Evolutionary conservation across 257 asterid genomes (phyloP).

Genomic region (Haberlea rhodopensis): DNA sequence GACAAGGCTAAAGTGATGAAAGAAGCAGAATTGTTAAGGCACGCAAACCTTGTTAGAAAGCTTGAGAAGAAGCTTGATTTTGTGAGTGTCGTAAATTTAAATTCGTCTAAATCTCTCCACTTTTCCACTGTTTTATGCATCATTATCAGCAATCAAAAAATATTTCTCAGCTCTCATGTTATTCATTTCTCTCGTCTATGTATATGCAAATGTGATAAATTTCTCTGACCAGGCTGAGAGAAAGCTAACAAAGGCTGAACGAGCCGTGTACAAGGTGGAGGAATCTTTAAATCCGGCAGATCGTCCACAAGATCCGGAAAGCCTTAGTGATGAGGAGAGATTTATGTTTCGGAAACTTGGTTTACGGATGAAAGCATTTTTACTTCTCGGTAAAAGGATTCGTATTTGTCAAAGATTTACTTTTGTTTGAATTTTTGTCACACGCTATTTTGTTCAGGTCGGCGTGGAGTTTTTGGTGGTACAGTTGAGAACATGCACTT

Average conservation of each 20-base stretch:
- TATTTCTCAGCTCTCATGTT: background rate
- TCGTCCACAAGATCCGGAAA: conserved; percentile 55
- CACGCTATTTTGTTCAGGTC: conserved; percentile 52
- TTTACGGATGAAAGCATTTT: conserved; percentile 92
- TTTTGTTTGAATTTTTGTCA: conserved; percentile 25
- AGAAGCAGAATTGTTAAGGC: conserved; percentile 76
- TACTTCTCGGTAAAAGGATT: conserved; percentile 70
- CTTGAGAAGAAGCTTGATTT: conserved; percentile 72
- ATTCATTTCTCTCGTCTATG: background rate
- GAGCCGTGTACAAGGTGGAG: conserved; percentile 80
- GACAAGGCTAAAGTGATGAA: conserved; percentile 66
- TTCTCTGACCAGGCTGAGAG: conserved; percentile 64
- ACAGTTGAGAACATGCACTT: conserved; percentile 99
- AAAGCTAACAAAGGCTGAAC: conserved; percentile 70
- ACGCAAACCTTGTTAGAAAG: conserved; percentile 73
- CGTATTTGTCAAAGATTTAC: conserved; percentile 5
- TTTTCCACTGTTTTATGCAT: conserved; percentile 12
- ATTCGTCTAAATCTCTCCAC: conserved; percentile 1
- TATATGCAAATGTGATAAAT: conserved; percentile 11
- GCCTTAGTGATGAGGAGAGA: conserved; percentile 87
- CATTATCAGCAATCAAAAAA: background rate
- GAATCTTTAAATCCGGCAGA: conserved; percentile 65
- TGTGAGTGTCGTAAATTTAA: conserved; percentile 47
- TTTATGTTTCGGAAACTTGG: conserved; percentile 99
- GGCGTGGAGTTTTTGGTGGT: conserved; percentile 98